Conservation (phyloP, 2,329 filamentous ascomycete species). For the Penicillium rolfsii region DNA sequence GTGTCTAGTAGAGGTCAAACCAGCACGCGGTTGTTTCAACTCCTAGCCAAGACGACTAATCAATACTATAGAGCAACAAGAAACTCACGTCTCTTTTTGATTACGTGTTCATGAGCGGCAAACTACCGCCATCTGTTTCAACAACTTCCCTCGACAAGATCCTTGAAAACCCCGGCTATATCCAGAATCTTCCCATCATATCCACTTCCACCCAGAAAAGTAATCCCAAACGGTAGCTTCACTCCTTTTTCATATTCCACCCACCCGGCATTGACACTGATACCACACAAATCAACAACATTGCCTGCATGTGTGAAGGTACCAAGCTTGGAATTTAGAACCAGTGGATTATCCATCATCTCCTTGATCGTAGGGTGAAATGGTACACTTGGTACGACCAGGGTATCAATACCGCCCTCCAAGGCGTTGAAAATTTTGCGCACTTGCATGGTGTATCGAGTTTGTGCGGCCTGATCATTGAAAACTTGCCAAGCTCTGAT, state of each 20-base stretch:
- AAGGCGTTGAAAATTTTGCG: background rate
- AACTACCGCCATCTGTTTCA: background rate
- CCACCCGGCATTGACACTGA: background rate
- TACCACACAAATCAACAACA: background rate
- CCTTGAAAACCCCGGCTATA: background rate
- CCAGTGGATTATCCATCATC: background rate
- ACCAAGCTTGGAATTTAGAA: background rate
- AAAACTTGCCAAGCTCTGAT: background rate
- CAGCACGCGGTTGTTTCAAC: no score
- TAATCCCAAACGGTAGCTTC: background rate
- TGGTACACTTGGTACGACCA: slow-evolving; percentile 1
- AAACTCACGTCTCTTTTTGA: background rate
- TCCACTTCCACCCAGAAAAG: background rate
- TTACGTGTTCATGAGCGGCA: background rate
- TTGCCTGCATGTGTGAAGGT: slow-evolving; percentile 1
- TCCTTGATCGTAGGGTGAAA: background rate
- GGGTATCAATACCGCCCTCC: background rate
- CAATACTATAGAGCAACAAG: background rate
- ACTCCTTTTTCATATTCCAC: background rate
- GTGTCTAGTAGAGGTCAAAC: no score
- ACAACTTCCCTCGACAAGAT: background rate
- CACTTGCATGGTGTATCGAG: background rate
- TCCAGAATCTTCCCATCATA: background rate
- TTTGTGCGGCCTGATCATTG: background rate
- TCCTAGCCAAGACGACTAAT: background rate